Evolutionary conservation across 768 basidiomycete genomes (phyloP).

Genomic region (Mycena venus): DNA sequence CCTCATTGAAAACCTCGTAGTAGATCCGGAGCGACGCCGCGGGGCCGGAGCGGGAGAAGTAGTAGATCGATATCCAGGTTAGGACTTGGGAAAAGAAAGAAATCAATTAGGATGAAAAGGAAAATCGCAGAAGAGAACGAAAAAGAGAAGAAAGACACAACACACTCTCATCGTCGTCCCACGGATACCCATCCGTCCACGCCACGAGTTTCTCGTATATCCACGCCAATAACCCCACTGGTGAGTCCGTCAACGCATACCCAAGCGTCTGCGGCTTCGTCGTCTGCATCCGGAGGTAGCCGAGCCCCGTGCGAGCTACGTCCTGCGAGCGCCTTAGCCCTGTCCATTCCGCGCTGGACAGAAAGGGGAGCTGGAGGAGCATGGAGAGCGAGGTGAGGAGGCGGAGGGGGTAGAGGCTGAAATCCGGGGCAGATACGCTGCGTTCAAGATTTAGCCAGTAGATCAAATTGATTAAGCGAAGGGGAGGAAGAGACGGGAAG

Average conservation of each 20-base stretch:
- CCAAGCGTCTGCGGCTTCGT: constrained; percentile 56
- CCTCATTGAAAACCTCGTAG: constrained; percentile 55
- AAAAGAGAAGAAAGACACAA: no score
- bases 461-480: no score
- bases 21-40: constrained; percentile 71
- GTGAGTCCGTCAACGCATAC: constrained; percentile 59
- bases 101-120: no score
- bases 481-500: no score
- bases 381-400: background rate
- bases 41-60: constrained; percentile 71
- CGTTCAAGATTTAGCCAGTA: no score
- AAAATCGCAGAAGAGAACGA: no score
- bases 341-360: constrained; percentile 36
- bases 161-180: constrained; percentile 59
- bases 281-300: constrained; percentile 45
- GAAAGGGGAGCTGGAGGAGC: constrained; percentile 5
- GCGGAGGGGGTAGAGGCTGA: constrained; percentile 16
- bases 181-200: constrained; percentile 58
- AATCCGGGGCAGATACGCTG: no score
- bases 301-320: constrained; percentile 37
- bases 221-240: constrained; percentile 56
- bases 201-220: constrained; percentile 42
- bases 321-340: constrained; percentile 31
- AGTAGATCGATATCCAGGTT: constrained; percentile 71
- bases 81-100: no score